Percentiles rank a stretch among this genome's conserved stretches.
These are phyloP conservation scores for Ceratobasidium sp. DNA, from an alignment of 1,284 basidiomycete species.

Conservation along the genomic window DNA sequence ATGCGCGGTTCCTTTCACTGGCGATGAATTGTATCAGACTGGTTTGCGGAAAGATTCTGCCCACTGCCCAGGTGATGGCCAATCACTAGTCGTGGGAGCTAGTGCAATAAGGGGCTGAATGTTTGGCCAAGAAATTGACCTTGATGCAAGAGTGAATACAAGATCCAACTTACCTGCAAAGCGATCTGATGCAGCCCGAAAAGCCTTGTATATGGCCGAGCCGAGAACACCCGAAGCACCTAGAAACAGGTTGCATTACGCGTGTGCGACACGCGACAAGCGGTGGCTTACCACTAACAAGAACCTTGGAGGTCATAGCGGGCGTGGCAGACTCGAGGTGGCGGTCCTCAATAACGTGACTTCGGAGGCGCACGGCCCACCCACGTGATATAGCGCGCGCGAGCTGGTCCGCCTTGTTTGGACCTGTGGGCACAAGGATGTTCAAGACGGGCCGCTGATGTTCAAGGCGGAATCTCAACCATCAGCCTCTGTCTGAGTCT, in stretches of 20 bases:
- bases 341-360: slow-evolving; percentile 1
- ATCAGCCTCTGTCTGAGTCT: slow-evolving; percentile 35
- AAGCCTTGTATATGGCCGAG: slow-evolving; percentile 73
- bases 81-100: not conserved
- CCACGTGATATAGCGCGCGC: slow-evolving; percentile 33
- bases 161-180: slow-evolving; percentile 26
- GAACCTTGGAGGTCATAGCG: slow-evolving; percentile 57
- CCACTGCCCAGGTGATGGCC: not conserved
- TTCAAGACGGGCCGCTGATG: slow-evolving; percentile 35
- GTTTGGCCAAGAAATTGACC: not conserved
- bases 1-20: slow-evolving; percentile 72
- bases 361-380: slow-evolving; percentile 2
- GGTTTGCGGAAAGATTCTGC: not conserved
- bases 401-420: slow-evolving; percentile 36
- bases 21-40: not conserved
- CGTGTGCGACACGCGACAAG: not conserved
- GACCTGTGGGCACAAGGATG: slow-evolving; percentile 25
- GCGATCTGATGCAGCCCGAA: slow-evolving; percentile 56
- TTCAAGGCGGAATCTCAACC: slow-evolving; percentile 43
- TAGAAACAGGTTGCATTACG: slow-evolving; percentile 53
- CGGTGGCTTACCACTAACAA: slow-evolving; percentile 65
- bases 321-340: not conserved
- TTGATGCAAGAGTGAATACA: not conserved
- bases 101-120: too few species aligned
- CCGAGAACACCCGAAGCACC: slow-evolving; percentile 86